Conservation (phyloP, 164 flowering plant genomes). For the Vitis amurensis region DNA sequence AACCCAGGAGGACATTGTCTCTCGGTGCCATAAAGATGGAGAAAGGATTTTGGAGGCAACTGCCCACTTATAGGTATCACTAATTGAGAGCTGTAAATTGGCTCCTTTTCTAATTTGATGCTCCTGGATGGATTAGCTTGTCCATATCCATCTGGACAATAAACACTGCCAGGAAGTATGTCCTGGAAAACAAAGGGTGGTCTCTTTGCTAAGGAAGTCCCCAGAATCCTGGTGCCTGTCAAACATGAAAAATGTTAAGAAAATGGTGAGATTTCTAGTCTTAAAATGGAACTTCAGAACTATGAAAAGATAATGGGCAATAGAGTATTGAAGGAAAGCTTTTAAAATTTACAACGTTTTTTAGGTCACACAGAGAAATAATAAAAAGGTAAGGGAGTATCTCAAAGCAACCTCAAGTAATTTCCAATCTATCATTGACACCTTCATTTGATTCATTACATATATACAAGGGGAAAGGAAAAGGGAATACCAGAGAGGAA, state of each 20-base stretch:
- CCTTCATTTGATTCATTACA: too few relatives aligned
- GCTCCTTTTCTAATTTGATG: slow-evolving; percentile 10
- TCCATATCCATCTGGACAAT: slow-evolving; percentile 13
- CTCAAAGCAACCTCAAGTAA: too few relatives aligned
- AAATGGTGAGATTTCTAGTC: too few relatives aligned
- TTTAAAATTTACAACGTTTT: too few relatives aligned
- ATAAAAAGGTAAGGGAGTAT: not conserved
- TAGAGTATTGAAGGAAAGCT: too few relatives aligned
- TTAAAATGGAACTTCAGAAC: too few relatives aligned
- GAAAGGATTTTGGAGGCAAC: slow-evolving; percentile 8
- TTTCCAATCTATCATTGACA: too few relatives aligned
- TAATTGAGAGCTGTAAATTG: slow-evolving; percentile 2
- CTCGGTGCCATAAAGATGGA: slow-evolving; percentile 10
- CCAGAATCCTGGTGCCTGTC: slow-evolving; percentile 14
- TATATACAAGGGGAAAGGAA: too few relatives aligned
- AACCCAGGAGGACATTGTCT: slow-evolving; percentile 7
- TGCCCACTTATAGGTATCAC: not conserved
- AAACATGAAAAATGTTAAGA: not conserved
- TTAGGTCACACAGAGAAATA: not conserved
- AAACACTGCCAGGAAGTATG: slow-evolving; percentile 19
- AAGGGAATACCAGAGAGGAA: too few relatives aligned
- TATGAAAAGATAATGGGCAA: too few relatives aligned
- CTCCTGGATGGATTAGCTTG: slow-evolving; percentile 9
- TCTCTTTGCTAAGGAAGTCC: slow-evolving; percentile 11
- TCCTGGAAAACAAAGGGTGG: slow-evolving; percentile 18